Evolutionary conservation across 208 protist genomes (phyloP).

Genomic region (Crithidia mellificae): DNA sequence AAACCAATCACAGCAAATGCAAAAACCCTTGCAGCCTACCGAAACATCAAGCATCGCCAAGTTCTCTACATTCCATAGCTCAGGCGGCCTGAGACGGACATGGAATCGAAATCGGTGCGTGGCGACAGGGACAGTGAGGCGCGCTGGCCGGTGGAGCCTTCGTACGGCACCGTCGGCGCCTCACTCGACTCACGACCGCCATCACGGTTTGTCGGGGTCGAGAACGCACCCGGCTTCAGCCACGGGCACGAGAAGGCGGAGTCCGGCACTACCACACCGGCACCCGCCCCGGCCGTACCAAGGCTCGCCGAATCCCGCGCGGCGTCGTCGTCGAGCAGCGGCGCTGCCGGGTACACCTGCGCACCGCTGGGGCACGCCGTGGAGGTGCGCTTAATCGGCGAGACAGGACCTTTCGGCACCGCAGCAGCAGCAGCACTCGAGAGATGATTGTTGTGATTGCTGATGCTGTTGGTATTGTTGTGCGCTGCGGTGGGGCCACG

Average conservation of each 20-base stretch:
- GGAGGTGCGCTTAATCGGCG: constrained; percentile 34
- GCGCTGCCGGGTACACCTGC: constrained; percentile 12
- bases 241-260: constrained; percentile 25
- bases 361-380: constrained; percentile 30
- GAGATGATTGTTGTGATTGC: no score
- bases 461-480: not conserved
- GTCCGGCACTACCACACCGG: constrained; percentile 1
- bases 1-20: no score
- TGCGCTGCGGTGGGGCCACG: not conserved
- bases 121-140: constrained; percentile 29
- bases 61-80: constrained; percentile 22
- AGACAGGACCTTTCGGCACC: constrained; percentile 19
- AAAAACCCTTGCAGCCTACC: no score
- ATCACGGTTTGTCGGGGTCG: constrained; percentile 33
- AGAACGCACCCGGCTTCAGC: constrained; percentile 23
- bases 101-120: constrained; percentile 27
- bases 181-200: constrained; percentile 33
- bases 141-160: constrained; percentile 31
- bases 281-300: not conserved
- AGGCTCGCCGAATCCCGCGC: constrained; percentile 1
- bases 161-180: constrained; percentile 35
- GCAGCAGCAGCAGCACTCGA: no score
- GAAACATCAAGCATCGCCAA: not conserved
- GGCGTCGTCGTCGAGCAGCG: constrained; percentile 14
- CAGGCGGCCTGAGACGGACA: constrained; percentile 25